phyloP scores from a whole-genome alignment of 176 grass and related monocot genomes.

The Typha latifolia region DNA sequence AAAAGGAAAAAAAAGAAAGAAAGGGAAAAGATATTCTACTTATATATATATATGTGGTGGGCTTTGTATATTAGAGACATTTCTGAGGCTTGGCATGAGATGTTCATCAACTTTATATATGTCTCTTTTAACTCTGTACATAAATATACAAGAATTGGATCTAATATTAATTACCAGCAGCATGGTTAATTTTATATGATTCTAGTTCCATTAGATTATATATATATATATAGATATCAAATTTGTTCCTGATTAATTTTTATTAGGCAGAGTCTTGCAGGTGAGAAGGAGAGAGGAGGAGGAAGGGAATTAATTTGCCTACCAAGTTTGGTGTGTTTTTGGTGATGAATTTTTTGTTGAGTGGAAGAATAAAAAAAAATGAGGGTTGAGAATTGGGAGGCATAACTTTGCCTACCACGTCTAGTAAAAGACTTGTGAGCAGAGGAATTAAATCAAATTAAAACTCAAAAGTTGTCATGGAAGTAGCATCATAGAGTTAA shows the following conservation, averaged over 20 bases:
- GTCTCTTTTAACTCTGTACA: not conserved
- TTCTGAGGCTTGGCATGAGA: not conserved
- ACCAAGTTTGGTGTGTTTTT: slow-evolving; percentile 10
- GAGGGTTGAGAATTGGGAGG: slow-evolving; percentile 41
- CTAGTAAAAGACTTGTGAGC: not conserved
- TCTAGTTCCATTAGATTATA: not conserved
- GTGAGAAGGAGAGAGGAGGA: not conserved
- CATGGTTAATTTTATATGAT: not conserved
- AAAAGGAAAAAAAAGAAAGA: not conserved
- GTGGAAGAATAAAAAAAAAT: slow-evolving; percentile 13
- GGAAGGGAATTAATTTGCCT: not conserved
- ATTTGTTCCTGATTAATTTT: not conserved
- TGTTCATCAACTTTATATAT: not conserved
- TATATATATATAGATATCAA: not conserved
- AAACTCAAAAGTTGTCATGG: too few relatives aligned
- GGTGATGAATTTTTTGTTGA: slow-evolving; percentile 7
- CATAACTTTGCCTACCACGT: slow-evolving; percentile 26
- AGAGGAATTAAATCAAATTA: too few relatives aligned
- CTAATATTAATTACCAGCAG: not conserved
- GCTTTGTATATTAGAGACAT: slow-evolving; percentile 3
- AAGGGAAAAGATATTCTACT: not conserved
- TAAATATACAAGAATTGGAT: not conserved
- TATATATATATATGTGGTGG: not conserved
- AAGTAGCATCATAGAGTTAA: slow-evolving; percentile 43
- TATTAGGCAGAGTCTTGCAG: not conserved